A percentile compares a stretch with the other conserved stretches of the same genome.
These are phyloP conservation scores for Kwoniella sp. DNA, from an alignment of 768 basidiomycete genomes.

Conservation along the genomic window DNA sequence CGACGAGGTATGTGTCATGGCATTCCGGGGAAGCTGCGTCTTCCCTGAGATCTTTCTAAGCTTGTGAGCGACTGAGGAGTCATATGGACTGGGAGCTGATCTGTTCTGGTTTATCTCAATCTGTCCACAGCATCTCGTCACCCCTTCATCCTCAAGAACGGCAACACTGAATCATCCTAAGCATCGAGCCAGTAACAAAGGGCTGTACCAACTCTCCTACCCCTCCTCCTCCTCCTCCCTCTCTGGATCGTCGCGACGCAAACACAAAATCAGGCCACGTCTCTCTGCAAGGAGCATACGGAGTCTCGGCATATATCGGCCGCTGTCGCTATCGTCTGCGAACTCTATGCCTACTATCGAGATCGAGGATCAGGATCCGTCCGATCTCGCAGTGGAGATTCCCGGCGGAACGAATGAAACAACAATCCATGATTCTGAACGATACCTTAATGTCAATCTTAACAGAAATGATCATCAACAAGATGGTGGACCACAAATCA, in stretches of 20 bases:
- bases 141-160: slow-evolving; percentile 15
- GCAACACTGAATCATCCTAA: not conserved
- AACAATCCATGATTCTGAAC: not conserved
- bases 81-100: too few relatives aligned
- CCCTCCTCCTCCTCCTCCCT: not conserved
- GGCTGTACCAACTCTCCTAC: slow-evolving; percentile 1
- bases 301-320: not conserved
- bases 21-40: too few relatives aligned
- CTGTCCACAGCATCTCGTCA: slow-evolving; percentile 14
- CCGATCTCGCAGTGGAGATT: not conserved
- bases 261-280: not conserved
- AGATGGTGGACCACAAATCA: not conserved
- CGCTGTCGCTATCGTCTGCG: slow-evolving; percentile 2
- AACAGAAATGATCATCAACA: not conserved
- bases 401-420: not conserved
- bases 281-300: not conserved
- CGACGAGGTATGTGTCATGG: slow-evolving; percentile 11
- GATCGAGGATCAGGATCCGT: slow-evolving; percentile 1
- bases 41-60: too few relatives aligned
- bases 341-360: slow-evolving; percentile 9
- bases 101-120: not conserved
- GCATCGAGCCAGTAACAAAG: not conserved
- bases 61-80: not conserved
- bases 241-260: not conserved
- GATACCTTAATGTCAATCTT: not conserved